Conservation (phyloP, 2,329 filamentous ascomycete genomes). For the Paradendryphiella salina region DNA sequence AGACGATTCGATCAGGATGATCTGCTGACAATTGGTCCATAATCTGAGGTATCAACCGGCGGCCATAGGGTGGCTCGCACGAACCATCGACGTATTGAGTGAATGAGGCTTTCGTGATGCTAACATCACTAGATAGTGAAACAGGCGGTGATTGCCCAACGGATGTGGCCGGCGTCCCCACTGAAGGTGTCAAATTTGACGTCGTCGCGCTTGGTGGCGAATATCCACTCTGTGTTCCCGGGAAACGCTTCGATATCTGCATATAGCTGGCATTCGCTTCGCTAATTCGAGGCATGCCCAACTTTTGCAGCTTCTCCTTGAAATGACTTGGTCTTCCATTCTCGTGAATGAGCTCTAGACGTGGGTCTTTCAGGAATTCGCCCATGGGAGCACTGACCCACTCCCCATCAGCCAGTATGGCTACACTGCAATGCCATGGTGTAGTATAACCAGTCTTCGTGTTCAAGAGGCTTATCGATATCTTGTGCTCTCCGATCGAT, state of each 20-base stretch:
- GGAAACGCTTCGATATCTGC: constrained; percentile 4
- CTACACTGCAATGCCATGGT: constrained; percentile 29
- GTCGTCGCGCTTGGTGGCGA: constrained; percentile 10
- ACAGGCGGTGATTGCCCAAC: neutral
- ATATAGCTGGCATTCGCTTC: constrained; percentile 8
- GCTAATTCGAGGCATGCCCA: constrained; percentile 7
- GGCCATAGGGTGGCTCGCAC: constrained; percentile 11
- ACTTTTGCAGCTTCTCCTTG: constrained; percentile 15
- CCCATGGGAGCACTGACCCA: constrained; percentile 11
- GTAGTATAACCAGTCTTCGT: constrained; percentile 21
- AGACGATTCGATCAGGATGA: constrained; percentile 27
- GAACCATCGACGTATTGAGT: neutral
- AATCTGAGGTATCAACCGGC: constrained; percentile 29
- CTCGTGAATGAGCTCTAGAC: constrained; percentile 24
- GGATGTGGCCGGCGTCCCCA: constrained; percentile 1
- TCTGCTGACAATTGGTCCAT: constrained; percentile 23
- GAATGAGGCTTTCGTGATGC: no score
- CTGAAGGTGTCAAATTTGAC: neutral
- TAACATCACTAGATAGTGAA: neutral
- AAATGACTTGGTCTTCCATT: constrained; percentile 27
- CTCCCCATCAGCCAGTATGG: constrained; percentile 14
- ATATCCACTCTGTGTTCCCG: constrained; percentile 6
- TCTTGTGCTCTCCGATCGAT: constrained; percentile 32
- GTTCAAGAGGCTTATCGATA: constrained; percentile 22
- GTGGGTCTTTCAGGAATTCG: constrained; percentile 13